Evolutionary conservation across 2,329 filamentous ascomycete genomes (phyloP).

Genomic region (Aspergillus sp.): DNA sequence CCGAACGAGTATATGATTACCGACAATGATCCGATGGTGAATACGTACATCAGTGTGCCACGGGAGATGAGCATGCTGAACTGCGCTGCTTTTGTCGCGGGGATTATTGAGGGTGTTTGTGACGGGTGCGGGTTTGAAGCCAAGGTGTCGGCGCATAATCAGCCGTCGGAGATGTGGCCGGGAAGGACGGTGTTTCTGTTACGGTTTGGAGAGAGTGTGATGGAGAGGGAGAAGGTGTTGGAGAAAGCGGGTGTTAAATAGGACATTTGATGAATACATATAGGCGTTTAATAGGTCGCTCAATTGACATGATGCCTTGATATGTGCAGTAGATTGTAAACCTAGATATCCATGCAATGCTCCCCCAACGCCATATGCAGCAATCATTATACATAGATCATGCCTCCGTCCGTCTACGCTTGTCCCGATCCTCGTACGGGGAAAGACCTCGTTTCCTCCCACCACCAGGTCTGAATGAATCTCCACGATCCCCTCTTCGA

Average conservation of each 20-base stretch:
- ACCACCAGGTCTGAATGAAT: conserved; percentile 43
- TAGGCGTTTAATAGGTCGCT: neutral
- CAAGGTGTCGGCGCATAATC: conserved; percentile 81
- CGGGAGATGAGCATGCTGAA: conserved; percentile 95
- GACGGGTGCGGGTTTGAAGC: conserved; percentile 87
- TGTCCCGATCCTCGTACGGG: conserved; percentile 37
- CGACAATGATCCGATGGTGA: conserved; percentile 95
- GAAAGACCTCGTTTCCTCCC: conserved; percentile 38
- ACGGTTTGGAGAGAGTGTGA: conserved; percentile 82
- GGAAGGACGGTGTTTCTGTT: conserved; percentile 93
- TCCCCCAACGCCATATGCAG: no score
- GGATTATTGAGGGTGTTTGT: conserved; percentile 90
- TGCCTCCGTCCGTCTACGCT: conserved; percentile 29
- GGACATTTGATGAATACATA: neutral
- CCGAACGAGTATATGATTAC: conserved; percentile 98
- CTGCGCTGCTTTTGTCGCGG: conserved; percentile 90
- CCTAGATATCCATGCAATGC: no score
- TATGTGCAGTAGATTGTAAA: neutral
- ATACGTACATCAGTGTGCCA: conserved; percentile 86
- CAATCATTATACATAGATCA: neutral
- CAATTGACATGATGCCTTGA: neutral
- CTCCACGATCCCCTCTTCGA: conserved; percentile 28
- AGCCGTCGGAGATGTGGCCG: conserved; percentile 76
- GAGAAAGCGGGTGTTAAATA: conserved; percentile 52
- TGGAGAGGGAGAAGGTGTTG: conserved; percentile 82